Base-by-base conservation (phyloP, 768 basidiomycete genomes). In the Hygrophorus russula region DNA sequence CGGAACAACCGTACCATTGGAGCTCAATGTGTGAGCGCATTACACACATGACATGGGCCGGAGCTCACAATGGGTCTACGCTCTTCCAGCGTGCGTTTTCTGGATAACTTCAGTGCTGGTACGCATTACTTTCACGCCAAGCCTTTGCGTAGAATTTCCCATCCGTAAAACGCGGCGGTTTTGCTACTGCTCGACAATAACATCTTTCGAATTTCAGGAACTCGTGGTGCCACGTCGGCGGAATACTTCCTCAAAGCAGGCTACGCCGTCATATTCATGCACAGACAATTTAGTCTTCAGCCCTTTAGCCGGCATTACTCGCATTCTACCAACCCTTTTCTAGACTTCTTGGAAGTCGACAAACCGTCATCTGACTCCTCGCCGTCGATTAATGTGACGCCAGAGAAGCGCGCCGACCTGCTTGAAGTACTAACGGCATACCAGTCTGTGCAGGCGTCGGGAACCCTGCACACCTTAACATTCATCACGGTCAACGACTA, bases 21-120 rank as follows among this genome's bases (percentile, higher is more conserved):
- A 99, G 69, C 86, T 92, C 70, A 98, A 98, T 57, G 92, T 97
- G 96, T 97, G 73, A 80, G 93, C 70, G 44, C 45, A 46, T 56
- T 59, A 45, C 51, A 46, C 46, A 51, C 44, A 55, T 43, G 51
- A 46, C 29, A 34, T 59, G 40, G 46, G 46, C 47, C 45, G 48
- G 50, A 47, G 52, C 56, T 58, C 48, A 60, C 51, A 34, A 33
- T 49, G 51, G 38, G 41, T 49, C 38, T 48, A 48, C 49, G 48
- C 35, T 48, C 45, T 51, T n/a, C 24, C 55, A 99, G 94, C 53
- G 96, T 99, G 37, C 88, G 96, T 40, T 99, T 97, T 61, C 71
- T 99, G 20, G 94, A 98, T 60, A 98, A 99, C 68, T 98, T 98
- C 64, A 96, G 92, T 62, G 94, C 96, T 47, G 91, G 91, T 86